Evolutionary conservation across 1,284 basidiomycete genomes (phyloP).

Genomic region (Cryptococcus hybrid): DNA sequence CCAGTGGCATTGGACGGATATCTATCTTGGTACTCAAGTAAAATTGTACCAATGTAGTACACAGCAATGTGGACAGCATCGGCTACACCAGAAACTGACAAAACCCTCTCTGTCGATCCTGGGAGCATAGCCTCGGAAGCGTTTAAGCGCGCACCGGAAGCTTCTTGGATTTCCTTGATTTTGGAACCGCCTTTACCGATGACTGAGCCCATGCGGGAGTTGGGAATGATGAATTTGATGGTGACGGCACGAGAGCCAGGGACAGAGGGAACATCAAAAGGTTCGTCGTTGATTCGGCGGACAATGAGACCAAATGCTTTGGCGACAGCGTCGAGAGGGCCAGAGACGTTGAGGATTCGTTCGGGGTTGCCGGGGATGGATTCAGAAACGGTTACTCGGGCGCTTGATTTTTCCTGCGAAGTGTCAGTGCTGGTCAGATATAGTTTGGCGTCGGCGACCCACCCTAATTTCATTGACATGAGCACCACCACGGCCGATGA

Average conservation of each 20-base stretch:
- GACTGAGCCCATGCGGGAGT: conserved; percentile 98
- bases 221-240: conserved; percentile 99
- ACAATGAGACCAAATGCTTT: conserved; percentile 99
- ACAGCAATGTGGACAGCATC: conserved; percentile 99
- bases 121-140: conserved; percentile 98
- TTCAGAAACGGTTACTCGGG: conserved; percentile 92
- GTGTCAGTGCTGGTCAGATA: conserved; percentile 1
- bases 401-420: conserved; percentile 80
- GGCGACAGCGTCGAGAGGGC: conserved; percentile 95
- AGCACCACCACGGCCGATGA: conserved; percentile 94
- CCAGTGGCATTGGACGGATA: conserved; percentile 37
- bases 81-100: conserved; percentile 98
- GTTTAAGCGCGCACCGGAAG: conserved; percentile 91
- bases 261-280: conserved; percentile 94
- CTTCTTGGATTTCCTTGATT: conserved; percentile 99
- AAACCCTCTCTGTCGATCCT: conserved; percentile 96
- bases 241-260: conserved; percentile 97
- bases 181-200: conserved; percentile 97
- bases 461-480: conserved; percentile 96
- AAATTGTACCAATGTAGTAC: conserved; percentile 96
- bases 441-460: conserved; percentile 6
- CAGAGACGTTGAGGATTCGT: conserved; percentile 94
- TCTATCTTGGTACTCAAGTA: conserved; percentile 91
- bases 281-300: conserved; percentile 98
- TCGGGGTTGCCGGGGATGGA: conserved; percentile 97